These are phyloP conservation scores for Pythium aphanidermatum DNA, from an alignment of 352 stramenopile species.

Conservation along the genomic window DNA sequence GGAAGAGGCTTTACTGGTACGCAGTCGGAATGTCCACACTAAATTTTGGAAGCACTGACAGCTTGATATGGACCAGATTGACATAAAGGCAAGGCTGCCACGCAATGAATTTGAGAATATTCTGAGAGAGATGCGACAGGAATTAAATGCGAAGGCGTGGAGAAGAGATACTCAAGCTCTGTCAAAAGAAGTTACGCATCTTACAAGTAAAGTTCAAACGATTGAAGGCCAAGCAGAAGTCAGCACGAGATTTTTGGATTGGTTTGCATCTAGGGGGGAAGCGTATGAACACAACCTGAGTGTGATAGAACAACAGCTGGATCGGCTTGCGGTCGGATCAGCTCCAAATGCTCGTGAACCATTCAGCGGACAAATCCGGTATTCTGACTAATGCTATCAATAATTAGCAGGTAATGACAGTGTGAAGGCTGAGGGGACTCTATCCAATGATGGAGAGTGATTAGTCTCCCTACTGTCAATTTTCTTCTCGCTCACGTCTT, in stretches of 20 bases:
- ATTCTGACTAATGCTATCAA: conserved; percentile 2
- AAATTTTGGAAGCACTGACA: neutral
- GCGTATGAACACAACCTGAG: conserved; percentile 70
- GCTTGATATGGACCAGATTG: neutral
- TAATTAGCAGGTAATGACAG: conserved; percentile 14
- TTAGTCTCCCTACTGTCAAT: too few relatives aligned
- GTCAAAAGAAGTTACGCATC: neutral
- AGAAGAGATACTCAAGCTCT: conserved; percentile 17
- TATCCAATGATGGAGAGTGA: conserved; percentile 5
- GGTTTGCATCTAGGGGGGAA: conserved; percentile 61
- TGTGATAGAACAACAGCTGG: conserved; percentile 58
- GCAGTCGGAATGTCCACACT: neutral
- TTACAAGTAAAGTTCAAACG: conserved; percentile 18
- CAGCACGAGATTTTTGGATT: conserved; percentile 64
- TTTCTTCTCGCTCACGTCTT: neutral
- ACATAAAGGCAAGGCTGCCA: conserved; percentile 1
- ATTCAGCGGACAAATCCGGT: conserved; percentile 42
- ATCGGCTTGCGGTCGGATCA: conserved; percentile 31
- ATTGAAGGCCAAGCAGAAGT: conserved; percentile 41
- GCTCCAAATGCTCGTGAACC: conserved; percentile 36
- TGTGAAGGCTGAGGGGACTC: conserved; percentile 9
- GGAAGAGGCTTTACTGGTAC: neutral
- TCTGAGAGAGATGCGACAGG: conserved; percentile 14
- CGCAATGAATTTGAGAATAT: neutral
- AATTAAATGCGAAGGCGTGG: conserved; percentile 24